A percentile compares a stretch with the other conserved stretches of the same genome.
Conservation (phyloP, 2,329 filamentous ascomycete species). For the Fusarium graminum region DNA sequence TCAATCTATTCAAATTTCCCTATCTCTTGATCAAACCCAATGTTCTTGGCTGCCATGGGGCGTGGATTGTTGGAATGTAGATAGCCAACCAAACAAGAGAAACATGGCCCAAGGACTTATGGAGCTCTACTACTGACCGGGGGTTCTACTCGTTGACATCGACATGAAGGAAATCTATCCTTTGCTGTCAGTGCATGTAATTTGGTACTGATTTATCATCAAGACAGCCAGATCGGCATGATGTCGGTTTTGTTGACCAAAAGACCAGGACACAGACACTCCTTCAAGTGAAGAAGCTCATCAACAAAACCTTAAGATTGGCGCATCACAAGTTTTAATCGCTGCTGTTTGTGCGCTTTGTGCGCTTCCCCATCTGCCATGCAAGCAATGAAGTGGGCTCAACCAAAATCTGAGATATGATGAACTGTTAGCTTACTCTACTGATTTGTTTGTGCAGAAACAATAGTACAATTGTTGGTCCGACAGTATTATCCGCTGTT, state of each 20-base stretch:
- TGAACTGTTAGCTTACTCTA: not conserved
- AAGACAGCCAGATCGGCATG: not conserved
- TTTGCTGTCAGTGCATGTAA: not conserved
- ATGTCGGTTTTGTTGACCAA: not conserved
- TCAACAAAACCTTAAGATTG: constrained; percentile 1
- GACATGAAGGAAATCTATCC: not conserved
- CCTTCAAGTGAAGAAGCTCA: constrained; percentile 5
- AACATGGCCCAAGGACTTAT: constrained; percentile 1
- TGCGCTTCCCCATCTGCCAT: constrained; percentile 3
- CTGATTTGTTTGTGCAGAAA: not conserved
- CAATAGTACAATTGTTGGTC: constrained; percentile 6
- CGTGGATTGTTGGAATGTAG: constrained; percentile 34
- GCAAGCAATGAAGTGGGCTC: constrained; percentile 17
- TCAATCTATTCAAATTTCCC: constrained; percentile 40
- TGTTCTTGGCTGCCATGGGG: constrained; percentile 43
- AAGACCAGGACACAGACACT: not conserved
- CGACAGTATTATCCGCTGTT: constrained; percentile 26
- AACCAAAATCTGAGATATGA: constrained; percentile 7
- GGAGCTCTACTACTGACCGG: constrained; percentile 3
- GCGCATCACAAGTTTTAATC: constrained; percentile 6
- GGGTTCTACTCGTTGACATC: constrained; percentile 17
- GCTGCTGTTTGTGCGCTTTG: constrained; percentile 3
- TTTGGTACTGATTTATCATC: not conserved
- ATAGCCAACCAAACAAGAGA: constrained; percentile 26
- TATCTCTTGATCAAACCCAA: constrained; percentile 40